Evolutionary conservation across 2,329 filamentous ascomycete species (phyloP).

Genomic region (Helminthosporium solani): DNA sequence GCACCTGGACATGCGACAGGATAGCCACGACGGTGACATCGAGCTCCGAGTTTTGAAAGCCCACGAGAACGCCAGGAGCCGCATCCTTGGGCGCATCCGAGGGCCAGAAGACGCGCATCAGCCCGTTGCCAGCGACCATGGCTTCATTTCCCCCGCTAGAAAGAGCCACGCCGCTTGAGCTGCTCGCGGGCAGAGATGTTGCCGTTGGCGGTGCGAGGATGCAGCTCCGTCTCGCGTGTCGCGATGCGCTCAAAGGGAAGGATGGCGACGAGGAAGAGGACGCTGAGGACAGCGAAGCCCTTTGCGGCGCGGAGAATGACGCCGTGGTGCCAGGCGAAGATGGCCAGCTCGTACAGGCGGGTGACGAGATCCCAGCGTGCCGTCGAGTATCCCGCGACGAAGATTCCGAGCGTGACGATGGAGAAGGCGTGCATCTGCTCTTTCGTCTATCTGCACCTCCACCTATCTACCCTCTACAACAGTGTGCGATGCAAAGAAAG

Average conservation of each 20-base stretch:
- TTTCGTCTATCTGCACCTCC: too few relatives aligned
- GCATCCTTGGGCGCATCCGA: slow-evolving; percentile 75
- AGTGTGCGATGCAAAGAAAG: too few relatives aligned
- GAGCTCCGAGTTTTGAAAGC: slow-evolving; percentile 89
- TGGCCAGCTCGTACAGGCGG: slow-evolving; percentile 90
- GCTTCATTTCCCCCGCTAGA: slow-evolving; percentile 64
- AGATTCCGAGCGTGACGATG: slow-evolving; percentile 91
- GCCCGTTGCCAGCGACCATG: slow-evolving; percentile 71
- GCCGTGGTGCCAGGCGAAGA: slow-evolving; percentile 98
- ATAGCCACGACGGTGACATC: slow-evolving; percentile 90
- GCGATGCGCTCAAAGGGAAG: slow-evolving; percentile 84
- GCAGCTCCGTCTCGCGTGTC: slow-evolving; percentile 74
- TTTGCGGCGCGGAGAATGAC: slow-evolving; percentile 86
- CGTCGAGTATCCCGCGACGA: slow-evolving; percentile 99
- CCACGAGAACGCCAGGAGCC: slow-evolving; percentile 81
- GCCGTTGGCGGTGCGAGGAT: slow-evolving; percentile 73
- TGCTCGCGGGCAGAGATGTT: slow-evolving; percentile 95
- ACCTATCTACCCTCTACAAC: too few relatives aligned
- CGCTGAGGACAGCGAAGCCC: slow-evolving; percentile 77
- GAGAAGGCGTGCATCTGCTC: slow-evolving; percentile 99
- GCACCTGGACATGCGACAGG: slow-evolving; percentile 83
- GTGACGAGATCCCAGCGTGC: slow-evolving; percentile 98
- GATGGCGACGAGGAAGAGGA: slow-evolving; percentile 81
- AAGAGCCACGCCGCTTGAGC: slow-evolving; percentile 88
- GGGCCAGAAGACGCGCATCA: slow-evolving; percentile 99